Percentiles rank a stretch among this genome's conserved stretches.
Evolutionary conservation across 768 basidiomycete species (phyloP).

Genomic region (Tricholoma sp.): DNA sequence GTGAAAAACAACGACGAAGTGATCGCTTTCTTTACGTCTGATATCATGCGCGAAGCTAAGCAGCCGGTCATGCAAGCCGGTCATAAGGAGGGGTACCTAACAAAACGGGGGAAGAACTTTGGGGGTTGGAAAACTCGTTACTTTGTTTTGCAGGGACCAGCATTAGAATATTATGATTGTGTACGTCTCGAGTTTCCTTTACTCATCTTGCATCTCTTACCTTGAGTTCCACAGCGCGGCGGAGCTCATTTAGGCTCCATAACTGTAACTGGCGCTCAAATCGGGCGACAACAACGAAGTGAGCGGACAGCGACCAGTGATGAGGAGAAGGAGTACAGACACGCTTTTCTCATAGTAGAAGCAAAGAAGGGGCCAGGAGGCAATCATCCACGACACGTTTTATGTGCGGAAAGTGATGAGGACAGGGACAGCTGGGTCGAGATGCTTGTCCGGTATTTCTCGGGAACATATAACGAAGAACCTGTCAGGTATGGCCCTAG

Average conservation of each 20-base stretch:
- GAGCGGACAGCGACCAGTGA: constrained; percentile 48
- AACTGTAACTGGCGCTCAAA: constrained; percentile 85
- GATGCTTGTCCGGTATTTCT: constrained; percentile 83
- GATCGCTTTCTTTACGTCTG: constrained; percentile 88
- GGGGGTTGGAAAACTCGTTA: constrained; percentile 97
- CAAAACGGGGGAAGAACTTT: constrained; percentile 96
- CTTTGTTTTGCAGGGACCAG: constrained; percentile 88
- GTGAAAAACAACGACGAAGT: constrained; percentile 87
- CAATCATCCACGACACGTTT: constrained; percentile 76
- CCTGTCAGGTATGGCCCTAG: constrained; percentile 36
- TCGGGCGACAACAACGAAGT: constrained; percentile 85
- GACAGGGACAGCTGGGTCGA: constrained; percentile 96
- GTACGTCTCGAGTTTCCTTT: constrained; percentile 46
- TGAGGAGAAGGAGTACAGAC: constrained; percentile 92
- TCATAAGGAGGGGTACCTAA: constrained; percentile 93
- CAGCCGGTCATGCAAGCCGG: constrained; percentile 75
- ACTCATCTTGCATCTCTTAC: constrained; percentile 11
- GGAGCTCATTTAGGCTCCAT: constrained; percentile 92
- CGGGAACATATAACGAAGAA: constrained; percentile 76
- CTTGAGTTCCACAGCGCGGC: constrained; percentile 52
- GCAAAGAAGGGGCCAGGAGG: constrained; percentile 68
- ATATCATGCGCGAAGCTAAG: constrained; percentile 72
- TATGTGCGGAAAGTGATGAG: constrained; percentile 93
- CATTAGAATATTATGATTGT: constrained; percentile 92
- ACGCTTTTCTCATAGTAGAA: constrained; percentile 97